These are phyloP conservation scores for Suaeda aralocaspica DNA, from an alignment of 148 eudicot genomes.

Conservation along the genomic window DNA sequence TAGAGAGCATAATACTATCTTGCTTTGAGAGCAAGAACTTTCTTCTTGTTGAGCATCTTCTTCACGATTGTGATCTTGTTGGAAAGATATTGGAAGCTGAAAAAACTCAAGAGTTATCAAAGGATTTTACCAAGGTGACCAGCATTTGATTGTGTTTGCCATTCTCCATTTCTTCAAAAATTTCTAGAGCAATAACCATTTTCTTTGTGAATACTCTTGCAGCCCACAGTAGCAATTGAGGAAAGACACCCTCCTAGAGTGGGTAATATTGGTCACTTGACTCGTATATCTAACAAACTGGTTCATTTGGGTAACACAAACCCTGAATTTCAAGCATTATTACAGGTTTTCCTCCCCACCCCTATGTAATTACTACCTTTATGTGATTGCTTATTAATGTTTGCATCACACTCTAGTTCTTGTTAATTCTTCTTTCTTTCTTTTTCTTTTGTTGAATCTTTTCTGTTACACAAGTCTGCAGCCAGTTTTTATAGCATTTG, in stretches of 20 bases:
- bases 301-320: conserved; percentile 58
- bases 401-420: too few species aligned
- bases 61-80: conserved; percentile 76
- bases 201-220: conserved; percentile 32
- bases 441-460: too few species aligned
- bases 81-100: conserved; percentile 84
- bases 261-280: conserved; percentile 87
- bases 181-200: conserved; percentile 15
- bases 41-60: conserved; percentile 70
- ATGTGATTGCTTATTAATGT: too few species aligned
- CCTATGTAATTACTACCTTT: too few species aligned
- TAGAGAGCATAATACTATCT: conserved; percentile 57
- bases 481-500: too few species aligned
- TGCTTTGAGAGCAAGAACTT: conserved; percentile 84
- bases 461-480: too few species aligned
- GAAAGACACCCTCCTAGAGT: conserved; percentile 67
- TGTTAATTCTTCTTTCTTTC: too few species aligned
- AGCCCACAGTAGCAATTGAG: conserved; percentile 68
- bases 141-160: neutral
- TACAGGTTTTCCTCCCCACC: conserved; percentile 67
- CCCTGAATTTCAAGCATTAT: conserved; percentile 45
- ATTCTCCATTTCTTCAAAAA: neutral
- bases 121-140: conserved; percentile 62
- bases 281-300: conserved; percentile 90
- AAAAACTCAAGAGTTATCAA: conserved; percentile 45